These are phyloP conservation scores for Blastomyces emzantsi DNA, from an alignment of 2,329 filamentous ascomycete species.

Conservation along the genomic window DNA sequence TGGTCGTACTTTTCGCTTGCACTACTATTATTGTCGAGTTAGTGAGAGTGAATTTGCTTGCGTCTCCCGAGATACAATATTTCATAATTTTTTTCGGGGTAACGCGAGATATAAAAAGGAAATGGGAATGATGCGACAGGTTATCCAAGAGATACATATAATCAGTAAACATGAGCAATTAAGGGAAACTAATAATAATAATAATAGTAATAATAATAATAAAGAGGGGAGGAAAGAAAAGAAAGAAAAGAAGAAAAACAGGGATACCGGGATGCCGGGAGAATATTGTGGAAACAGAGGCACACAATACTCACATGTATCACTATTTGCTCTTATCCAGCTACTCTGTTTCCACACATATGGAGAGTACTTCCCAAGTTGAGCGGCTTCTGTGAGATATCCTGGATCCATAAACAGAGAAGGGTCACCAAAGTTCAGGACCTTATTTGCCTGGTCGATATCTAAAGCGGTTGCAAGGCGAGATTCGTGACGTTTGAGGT, in stretches of 20 bases:
- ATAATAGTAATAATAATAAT: background rate
- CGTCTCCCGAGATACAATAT: background rate
- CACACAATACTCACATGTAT: conserved; percentile 26
- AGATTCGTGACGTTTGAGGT: conserved; percentile 59
- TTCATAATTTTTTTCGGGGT: background rate
- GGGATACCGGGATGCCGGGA: background rate
- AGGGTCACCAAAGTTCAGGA: conserved; percentile 50
- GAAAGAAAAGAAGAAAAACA: background rate
- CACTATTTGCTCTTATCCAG: conserved; percentile 24
- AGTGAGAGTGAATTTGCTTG: conserved; percentile 16
- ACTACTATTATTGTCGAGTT: conserved; percentile 15
- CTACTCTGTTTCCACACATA: conserved; percentile 2
- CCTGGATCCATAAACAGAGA: background rate
- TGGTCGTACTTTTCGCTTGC: conserved; percentile 20
- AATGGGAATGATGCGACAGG: background rate
- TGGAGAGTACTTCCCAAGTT: background rate
- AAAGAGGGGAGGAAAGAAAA: background rate
- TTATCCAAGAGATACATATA: background rate
- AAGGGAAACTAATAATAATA: too few species aligned
- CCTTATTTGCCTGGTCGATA: conserved; percentile 59
- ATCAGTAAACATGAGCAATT: background rate
- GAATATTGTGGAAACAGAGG: background rate
- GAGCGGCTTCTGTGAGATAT: background rate
- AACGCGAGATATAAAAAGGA: background rate
- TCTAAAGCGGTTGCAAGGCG: conserved; percentile 72